These are phyloP conservation scores for Closterium sp. DNA, from an alignment of 139 green algal species.

Conservation along the genomic window DNA sequence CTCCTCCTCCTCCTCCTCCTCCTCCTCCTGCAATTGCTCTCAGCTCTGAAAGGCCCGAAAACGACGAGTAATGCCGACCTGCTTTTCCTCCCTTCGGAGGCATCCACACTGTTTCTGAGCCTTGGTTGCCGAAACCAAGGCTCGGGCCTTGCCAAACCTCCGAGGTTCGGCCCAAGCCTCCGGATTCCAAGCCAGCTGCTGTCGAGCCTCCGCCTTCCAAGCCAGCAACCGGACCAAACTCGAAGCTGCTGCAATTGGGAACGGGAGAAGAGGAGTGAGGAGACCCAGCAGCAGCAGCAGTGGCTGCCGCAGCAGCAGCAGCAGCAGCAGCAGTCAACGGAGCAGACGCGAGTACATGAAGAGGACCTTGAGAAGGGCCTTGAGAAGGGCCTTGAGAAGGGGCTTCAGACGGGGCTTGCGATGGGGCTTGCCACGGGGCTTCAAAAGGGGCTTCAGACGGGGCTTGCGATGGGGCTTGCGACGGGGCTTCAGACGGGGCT, in stretches of 20 bases:
- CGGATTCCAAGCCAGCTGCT: not conserved
- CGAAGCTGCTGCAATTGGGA: not conserved
- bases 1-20: not conserved
- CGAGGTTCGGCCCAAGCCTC: not conserved
- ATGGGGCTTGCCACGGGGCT: no score
- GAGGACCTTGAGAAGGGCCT: no score
- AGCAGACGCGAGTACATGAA: no score
- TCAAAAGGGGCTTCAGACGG: no score
- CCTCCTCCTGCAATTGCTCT: not conserved
- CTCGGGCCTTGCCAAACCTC: not conserved
- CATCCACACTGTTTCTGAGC: not conserved
- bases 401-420: no score
- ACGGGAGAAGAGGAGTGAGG: no score
- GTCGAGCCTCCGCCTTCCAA: not conserved
- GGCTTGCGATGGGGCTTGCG: no score
- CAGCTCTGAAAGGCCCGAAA: not conserved
- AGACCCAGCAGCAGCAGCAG: not conserved
- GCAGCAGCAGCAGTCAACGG: no score
- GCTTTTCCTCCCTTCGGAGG: not conserved
- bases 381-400: no score
- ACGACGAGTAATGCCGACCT: not conserved
- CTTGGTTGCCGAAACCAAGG: not conserved
- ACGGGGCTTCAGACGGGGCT: no score
- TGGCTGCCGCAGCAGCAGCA: not conserved
- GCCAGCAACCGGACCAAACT: not conserved